Percentiles rank a stretch among this genome's conserved stretches.
Evolutionary conservation across 2,329 filamentous ascomycete genomes (phyloP).

Genomic region (Hypoxylon sp.): DNA sequence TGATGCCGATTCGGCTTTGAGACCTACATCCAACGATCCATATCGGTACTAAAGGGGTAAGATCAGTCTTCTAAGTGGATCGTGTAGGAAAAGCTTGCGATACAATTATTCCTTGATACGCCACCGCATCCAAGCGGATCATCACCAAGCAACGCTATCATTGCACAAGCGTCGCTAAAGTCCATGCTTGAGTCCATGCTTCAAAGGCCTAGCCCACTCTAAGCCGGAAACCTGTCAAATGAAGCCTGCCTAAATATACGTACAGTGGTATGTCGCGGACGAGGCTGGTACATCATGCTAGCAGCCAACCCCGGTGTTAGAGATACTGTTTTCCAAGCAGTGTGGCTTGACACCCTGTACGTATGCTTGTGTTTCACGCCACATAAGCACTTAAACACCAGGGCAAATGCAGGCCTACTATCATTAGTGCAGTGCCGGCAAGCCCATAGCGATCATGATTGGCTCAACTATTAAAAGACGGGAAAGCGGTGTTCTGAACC

Average conservation of each 20-base stretch:
- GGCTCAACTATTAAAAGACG: constrained; percentile 19
- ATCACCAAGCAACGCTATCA: constrained; percentile 27
- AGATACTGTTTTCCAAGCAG: neutral
- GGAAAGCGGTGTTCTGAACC: constrained; percentile 9
- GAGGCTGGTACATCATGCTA: constrained; percentile 18
- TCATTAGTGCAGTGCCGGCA: constrained; percentile 6
- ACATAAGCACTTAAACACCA: constrained; percentile 15
- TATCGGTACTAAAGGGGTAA: constrained; percentile 36
- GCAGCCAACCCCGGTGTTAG: constrained; percentile 2
- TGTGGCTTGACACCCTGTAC: constrained; percentile 41
- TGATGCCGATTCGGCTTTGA: constrained; percentile 43
- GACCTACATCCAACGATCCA: constrained; percentile 33
- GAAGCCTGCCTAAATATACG: constrained; percentile 12
- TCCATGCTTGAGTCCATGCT: constrained; percentile 12
- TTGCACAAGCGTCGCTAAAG: constrained; percentile 27
- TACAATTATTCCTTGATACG: constrained; percentile 28
- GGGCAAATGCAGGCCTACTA: constrained; percentile 9
- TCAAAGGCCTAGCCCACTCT: constrained; percentile 34
- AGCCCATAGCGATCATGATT: constrained; percentile 21
- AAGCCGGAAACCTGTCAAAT: constrained; percentile 14
- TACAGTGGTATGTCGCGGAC: constrained; percentile 13
- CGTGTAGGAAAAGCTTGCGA: constrained; percentile 23
- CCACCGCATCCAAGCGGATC: constrained; percentile 31
- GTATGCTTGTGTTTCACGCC: constrained; percentile 25
- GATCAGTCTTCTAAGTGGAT: constrained; percentile 32